Evolutionary conservation across 2,329 filamentous ascomycete genomes (phyloP).

Genomic region (Escovopsis sp.): DNA sequence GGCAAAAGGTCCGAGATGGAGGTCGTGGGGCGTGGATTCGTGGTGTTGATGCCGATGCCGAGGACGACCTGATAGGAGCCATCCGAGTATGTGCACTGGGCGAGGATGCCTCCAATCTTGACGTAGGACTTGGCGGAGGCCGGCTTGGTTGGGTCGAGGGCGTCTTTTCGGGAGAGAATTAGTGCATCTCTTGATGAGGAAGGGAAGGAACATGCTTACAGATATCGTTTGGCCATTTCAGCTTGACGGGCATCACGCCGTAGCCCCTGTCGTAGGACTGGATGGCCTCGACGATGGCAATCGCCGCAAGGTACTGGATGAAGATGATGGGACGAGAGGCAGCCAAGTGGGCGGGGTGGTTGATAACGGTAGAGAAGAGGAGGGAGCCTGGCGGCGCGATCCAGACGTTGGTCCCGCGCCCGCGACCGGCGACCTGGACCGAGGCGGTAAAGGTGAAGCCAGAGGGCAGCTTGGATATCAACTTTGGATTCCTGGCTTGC

Average conservation of each 20-base stretch:
- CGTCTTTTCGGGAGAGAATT: conserved; percentile 30
- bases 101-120: conserved; percentile 87
- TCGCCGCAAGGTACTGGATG: conserved; percentile 79
- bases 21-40: conserved; percentile 73
- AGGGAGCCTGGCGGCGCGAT: conserved; percentile 75
- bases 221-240: conserved; percentile 98
- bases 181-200: too few species aligned
- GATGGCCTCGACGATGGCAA: conserved; percentile 76
- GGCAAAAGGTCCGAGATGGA: conserved; percentile 63
- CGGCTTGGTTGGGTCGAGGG: conserved; percentile 45
- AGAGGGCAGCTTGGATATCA: conserved; percentile 61
- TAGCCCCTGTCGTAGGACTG: conserved; percentile 68
- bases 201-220: conserved; percentile 31
- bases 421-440: conserved; percentile 74
- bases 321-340: conserved; percentile 72
- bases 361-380: conserved; percentile 78
- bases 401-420: conserved; percentile 88
- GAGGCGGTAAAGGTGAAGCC: conserved; percentile 85
- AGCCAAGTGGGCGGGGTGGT: conserved; percentile 62
- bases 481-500: conserved; percentile 50
- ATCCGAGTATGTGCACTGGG: conserved; percentile 69
- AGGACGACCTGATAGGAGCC: conserved; percentile 73
- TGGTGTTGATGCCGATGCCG: conserved; percentile 75
- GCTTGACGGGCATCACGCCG: conserved; percentile 57
- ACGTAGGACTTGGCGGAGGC: conserved; percentile 43